phyloP scores from a whole-genome alignment of 495 filamentous ascomycete genomes.

The Aspergillus haitiensis region DNA sequence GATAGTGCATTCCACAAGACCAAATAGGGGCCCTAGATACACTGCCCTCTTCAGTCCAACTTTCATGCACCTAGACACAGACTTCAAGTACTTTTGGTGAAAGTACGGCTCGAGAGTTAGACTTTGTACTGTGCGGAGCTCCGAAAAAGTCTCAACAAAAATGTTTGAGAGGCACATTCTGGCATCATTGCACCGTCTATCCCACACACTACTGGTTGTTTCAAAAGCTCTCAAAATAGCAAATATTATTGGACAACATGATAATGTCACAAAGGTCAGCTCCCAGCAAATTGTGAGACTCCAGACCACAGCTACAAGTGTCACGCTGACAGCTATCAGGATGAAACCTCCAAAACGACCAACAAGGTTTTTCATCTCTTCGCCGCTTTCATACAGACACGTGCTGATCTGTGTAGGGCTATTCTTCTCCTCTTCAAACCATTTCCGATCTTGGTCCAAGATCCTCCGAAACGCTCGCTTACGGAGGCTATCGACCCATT shows the following conservation, averaged over 20 bases:
- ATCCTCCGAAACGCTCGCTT: conserved; percentile 67
- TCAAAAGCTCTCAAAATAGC: conserved; percentile 62
- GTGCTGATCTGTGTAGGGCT: conserved; percentile 60
- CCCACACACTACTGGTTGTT: conserved; percentile 65
- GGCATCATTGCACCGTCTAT: conserved; percentile 62
- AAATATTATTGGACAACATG: conserved; percentile 67
- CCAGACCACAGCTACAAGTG: conserved; percentile 68
- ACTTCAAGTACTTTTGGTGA: conserved; percentile 58
- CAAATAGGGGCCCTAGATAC: conserved; percentile 72
- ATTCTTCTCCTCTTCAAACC: conserved; percentile 77
- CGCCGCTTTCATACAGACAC: conserved; percentile 77
- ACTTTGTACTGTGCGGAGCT: conserved; percentile 77
- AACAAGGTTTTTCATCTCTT: conserved; percentile 82
- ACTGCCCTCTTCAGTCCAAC: conserved; percentile 43
- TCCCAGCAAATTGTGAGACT: conserved; percentile 75
- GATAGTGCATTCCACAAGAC: conserved; percentile 67
- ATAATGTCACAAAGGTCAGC: conserved; percentile 74
- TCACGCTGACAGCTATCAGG: conserved; percentile 64
- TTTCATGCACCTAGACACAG: conserved; percentile 36
- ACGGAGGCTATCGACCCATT: conserved; percentile 76
- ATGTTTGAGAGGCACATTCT: conserved; percentile 55
- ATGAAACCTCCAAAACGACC: conserved; percentile 73
- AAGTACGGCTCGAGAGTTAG: conserved; percentile 78
- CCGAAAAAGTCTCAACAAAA: conserved; percentile 76
- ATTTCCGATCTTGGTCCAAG: conserved; percentile 76